Base-by-base conservation (phyloP, 2,329 filamentous ascomycete genomes). In the Microcyclospora tardicrescens region DNA sequence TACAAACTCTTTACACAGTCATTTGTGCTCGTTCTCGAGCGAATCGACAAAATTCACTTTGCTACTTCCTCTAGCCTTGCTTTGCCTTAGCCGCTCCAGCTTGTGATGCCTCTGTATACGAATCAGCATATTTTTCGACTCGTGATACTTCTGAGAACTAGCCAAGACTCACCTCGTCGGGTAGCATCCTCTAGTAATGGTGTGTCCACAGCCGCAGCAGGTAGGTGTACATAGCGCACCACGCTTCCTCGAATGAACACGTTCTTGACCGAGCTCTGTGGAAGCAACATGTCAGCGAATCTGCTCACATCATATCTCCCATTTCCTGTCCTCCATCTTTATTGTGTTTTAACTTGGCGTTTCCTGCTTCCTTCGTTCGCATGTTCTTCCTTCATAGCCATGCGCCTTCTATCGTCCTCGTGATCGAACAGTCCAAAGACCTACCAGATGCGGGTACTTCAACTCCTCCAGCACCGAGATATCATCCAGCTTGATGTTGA, bases 401-500 rank as follows among this genome's bases (percentile, higher is more conserved):
- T 35, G 6, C 32, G 11, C 8, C 14, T 6, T 14, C 33, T 15
- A 14, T 6, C 24, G 8, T 24, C 19, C 19, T 30, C 24, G 5
- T 28, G 31, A 12, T 27, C 2, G 10, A 10, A 10, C 11, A n/a
- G 12, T 6, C 28, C n/a, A 33, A 5, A n/a, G 12, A 62, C 67
- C 51, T 55, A 89, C 84, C 62, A 98, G 65, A 63, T 98, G 91
- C 36, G 91, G 91, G 61, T 95, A 96, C 64, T 87, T 86, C 57
- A 91, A 68, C 66, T 96, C 85, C 50, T 98, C 87, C 16, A 94
- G 74, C 27, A 96, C 89, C 46, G 79, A 74, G 44, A 96, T 93
- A 57, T 95, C 85, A 58, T 98, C 91, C 36, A 98, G 77, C 71
- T 96, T 96, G 67, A 98, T 95, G 67, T 98, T 98, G 58, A 98